Base-by-base conservation (phyloP, 2,329 filamentous ascomycete species). In the Claviceps maximensis region DNA sequence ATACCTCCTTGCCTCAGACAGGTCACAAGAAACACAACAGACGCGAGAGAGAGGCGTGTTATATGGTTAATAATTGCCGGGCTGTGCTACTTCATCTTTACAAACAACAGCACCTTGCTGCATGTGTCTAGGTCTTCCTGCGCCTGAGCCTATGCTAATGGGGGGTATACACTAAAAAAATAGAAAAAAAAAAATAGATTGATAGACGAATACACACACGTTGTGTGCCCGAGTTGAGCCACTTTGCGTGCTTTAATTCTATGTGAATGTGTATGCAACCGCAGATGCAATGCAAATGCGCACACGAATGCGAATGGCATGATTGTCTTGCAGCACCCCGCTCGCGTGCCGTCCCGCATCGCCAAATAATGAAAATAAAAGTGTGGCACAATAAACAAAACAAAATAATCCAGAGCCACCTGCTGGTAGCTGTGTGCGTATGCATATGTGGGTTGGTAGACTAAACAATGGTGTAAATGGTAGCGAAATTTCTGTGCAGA, bases 111-210 rank as follows among this genome's bases (percentile, higher is more conserved):
- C n/a, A n/a, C n/a, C n/a, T 12, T 48, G 36, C 25, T 41, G 40
- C n/a, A 23, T 50, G 44, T 31, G 44, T 46, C 44, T 46, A 46
- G n/a, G 25, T 29, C 44, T 46, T n/a, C 17, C 33, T 49, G 21
- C 21, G 47, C 33, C 33, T 49, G 33, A 27, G 33, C 33, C 47
- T 49, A 49, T 49, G 31, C 47, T 49, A 19, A 19, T 27, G 15
- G 47, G 47, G 38, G 38, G 48, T 42, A 50, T 50, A 50, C 33
- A 61, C 62, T 65, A 62, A 17, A 59, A 66, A 63, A 57, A 60
- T 59, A n/a, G n/a, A n/a, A n/a, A n/a, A 62, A 17, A 59, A 66
- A 63, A 57, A 60, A 58, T 66, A 57, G 53, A 62, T 57, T 53
- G 56, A 52, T 54, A 27, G 17, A 56, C 49, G 52, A 42, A 55